Evolutionary conservation across 2,329 filamentous ascomycete genomes (phyloP), one percentile per base, ranked within the genome.

Genomic region (Fusarium sp.): DNA sequence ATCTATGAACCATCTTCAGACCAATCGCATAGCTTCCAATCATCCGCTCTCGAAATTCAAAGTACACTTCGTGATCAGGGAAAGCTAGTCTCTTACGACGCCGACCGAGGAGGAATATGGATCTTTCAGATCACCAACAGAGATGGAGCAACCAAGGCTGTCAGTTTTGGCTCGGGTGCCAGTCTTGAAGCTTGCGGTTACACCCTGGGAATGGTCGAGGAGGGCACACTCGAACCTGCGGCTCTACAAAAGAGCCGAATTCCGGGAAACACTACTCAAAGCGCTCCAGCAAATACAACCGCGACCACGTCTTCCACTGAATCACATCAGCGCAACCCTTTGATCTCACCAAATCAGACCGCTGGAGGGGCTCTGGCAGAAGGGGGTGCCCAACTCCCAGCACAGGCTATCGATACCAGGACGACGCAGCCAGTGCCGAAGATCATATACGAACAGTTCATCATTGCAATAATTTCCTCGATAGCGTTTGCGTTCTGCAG

Each of bases 401-500:
- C 80, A 14, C 78, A 81, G 7, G 57, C 58, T n/a, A 40, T 51
- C 42, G 76, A 78, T 27, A 22, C 63, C n/a, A 78, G 69, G 49
- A 29, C 61, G 41, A 66, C 67, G 12, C 71, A 74, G 41, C 68
- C 67, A 45, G 56, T 71, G 20, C 73, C 82, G 32, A 84, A 82
- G 63, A 81, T 83, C 20, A 80, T 84, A 7, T 85, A 89, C 71
- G 85, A 88, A 61, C 83, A 83, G 44, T 87, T 89, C 63, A 81
- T 89, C 51, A 79, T 81, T 13, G 85, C 86, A n/a, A 77, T 85
- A 12, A 78, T 88, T 18, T 81, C 84, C 4, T 84, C 85, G n/a
- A 72, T 88, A 55, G 83, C 83, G 4, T 79, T 83, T 7, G 79
- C 79, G 8, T 87, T 88, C 61, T 88, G 86, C 71, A 78, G 78